A percentile compares a stretch with the other conserved stretches of the same genome.
phyloP scores from a whole-genome alignment of 2,329 filamentous ascomycete species.

The Verticillium longisporum region DNA sequence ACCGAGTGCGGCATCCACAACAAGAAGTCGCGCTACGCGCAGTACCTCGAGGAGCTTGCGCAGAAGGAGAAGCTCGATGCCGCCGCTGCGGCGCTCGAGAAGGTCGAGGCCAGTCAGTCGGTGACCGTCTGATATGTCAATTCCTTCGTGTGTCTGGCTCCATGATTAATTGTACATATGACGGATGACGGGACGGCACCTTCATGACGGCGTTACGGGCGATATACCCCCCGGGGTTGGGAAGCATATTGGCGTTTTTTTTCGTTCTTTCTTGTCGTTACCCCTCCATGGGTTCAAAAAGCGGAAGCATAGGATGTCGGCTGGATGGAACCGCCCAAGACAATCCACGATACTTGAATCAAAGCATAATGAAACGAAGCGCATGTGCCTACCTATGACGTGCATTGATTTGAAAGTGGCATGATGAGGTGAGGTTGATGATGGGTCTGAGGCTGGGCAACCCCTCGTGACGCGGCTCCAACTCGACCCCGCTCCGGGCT shows the following conservation, averaged over 20 bases:
- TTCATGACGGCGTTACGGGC: background rate
- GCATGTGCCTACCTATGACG: background rate
- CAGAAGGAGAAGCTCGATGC: conserved; percentile 12
- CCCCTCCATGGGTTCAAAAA: background rate
- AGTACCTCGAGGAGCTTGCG: conserved; percentile 68
- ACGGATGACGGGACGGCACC: conserved; percentile 8
- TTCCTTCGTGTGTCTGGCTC: background rate
- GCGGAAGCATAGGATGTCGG: background rate
- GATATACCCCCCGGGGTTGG: background rate
- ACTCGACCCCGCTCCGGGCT: background rate
- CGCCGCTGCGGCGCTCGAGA: conserved; percentile 10
- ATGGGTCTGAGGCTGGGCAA: background rate
- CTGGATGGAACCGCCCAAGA: background rate
- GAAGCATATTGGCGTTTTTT: background rate
- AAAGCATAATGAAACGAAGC: background rate
- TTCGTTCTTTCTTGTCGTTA: background rate
- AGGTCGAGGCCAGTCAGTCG: conserved; percentile 7
- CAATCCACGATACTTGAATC: background rate
- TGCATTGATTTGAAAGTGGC: background rate
- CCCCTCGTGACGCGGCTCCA: background rate
- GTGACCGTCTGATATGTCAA: background rate
- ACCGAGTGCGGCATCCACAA: conserved; percentile 99
- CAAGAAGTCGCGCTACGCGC: conserved; percentile 86
- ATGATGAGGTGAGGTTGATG: background rate
- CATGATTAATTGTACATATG: conserved; percentile 8